Conservation (phyloP, 192 early-diverging fungal species). For the Backusella psychrophila region DNA sequence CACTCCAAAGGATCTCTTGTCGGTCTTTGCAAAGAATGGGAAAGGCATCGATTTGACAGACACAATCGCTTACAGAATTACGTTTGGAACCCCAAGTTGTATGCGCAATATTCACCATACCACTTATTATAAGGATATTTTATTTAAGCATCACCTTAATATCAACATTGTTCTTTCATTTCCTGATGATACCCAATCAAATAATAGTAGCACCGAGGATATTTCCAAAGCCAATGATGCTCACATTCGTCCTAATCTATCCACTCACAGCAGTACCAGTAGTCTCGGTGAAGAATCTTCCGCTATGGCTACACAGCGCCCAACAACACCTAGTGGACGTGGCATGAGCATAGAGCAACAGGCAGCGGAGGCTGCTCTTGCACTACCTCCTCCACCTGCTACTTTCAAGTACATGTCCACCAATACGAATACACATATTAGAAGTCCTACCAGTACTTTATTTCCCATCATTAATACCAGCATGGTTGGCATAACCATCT, state of each 20-base stretch:
- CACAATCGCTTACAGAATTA: constrained; percentile 18
- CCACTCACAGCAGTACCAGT: constrained; percentile 1
- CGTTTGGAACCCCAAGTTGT: constrained; percentile 23
- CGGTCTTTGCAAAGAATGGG: not conserved
- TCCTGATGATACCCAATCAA: constrained; percentile 8
- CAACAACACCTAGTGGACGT: not conserved
- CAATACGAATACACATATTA: constrained; percentile 4
- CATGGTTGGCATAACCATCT: not conserved
- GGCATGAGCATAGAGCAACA: not conserved
- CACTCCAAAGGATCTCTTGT: not conserved
- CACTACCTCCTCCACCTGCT: not conserved
- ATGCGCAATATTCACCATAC: constrained; percentile 20
- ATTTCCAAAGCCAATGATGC: not conserved
- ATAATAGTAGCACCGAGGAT: not conserved
- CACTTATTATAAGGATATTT: constrained; percentile 24
- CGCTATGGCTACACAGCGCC: not conserved
- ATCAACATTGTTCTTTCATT: constrained; percentile 20
- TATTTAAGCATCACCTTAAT: constrained; percentile 17
- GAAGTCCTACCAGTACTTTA: not conserved
- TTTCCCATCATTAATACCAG: not conserved
- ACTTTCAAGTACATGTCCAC: not conserved
- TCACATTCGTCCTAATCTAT: not conserved
- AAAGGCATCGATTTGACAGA: constrained; percentile 13
- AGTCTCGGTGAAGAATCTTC: not conserved
- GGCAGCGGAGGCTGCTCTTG: not conserved